These are phyloP conservation scores for Ascochyta clinopodiicola DNA, from an alignment of 2,329 filamentous ascomycete species.

Conservation along the genomic window DNA sequence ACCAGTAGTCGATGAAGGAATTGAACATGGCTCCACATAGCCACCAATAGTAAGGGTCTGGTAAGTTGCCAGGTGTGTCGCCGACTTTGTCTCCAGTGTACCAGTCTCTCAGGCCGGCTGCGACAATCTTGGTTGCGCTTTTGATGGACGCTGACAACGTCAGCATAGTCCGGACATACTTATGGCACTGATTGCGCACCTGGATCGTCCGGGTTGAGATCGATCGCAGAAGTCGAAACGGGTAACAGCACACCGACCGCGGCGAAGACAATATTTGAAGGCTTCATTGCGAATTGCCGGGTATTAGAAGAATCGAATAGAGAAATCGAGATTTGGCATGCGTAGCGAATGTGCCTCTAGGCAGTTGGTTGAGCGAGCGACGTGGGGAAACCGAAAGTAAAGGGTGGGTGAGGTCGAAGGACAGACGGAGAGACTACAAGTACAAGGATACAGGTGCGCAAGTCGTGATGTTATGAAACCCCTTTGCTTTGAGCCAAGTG, in stretches of 20 bases:
- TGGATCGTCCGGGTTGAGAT: conserved; percentile 26
- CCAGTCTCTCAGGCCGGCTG: conserved; percentile 67
- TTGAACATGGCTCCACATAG: conserved; percentile 48
- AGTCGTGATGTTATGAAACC: conserved; percentile 27
- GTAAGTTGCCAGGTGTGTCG: conserved; percentile 64
- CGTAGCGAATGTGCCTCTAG: conserved; percentile 16
- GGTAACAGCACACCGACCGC: conserved; percentile 26
- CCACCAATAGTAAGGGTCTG: conserved; percentile 52
- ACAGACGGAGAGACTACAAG: conserved; percentile 5
- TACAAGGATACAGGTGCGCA: conserved; percentile 2
- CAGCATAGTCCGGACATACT: conserved; percentile 6
- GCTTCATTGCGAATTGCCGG: conserved; percentile 28
- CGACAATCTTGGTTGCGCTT: conserved; percentile 65
- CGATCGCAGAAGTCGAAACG: conserved; percentile 22
- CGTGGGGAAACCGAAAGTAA: conserved; percentile 1
- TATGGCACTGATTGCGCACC: conserved; percentile 17
- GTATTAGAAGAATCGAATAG: conserved; percentile 9
- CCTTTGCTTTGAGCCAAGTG: conserved; percentile 25
- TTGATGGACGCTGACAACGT: conserved; percentile 63
- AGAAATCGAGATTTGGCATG: conserved; percentile 6
- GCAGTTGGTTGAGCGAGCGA: conserved; percentile 20
- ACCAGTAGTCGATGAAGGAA: conserved; percentile 47
- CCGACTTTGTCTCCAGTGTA: conserved; percentile 67
- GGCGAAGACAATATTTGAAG: conserved; percentile 20
- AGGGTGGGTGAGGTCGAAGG: background rate